A percentile compares a stretch with the other conserved stretches of the same genome.
These are phyloP conservation scores for Marchantia polymorpha DNA, from an alignment of 225 moss, liverwort and hornwort genomes.

Conservation along the genomic window DNA sequence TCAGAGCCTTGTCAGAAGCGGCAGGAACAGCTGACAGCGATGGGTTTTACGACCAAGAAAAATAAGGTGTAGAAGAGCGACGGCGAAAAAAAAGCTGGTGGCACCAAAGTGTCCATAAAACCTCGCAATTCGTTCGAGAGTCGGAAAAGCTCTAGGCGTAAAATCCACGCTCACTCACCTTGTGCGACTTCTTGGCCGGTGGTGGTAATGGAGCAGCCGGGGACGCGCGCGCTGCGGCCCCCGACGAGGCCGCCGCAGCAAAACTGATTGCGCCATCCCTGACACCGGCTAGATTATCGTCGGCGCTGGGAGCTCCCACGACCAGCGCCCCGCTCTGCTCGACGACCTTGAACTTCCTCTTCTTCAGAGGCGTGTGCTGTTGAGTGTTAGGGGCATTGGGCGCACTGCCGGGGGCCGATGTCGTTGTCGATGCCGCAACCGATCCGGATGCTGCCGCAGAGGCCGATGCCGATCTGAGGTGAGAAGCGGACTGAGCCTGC, in stretches of 20 bases:
- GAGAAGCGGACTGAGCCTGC: conserved; percentile 27
- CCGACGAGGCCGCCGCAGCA: conserved; percentile 11
- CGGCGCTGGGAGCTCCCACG: conserved; percentile 10
- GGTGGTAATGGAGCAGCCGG: conserved; percentile 42
- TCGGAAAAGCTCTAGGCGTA: neutral
- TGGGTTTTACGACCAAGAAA: too few relatives aligned
- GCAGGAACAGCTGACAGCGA: too few relatives aligned
- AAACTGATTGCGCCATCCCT: conserved; percentile 8
- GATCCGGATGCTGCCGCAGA: conserved; percentile 30
- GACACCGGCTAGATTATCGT: neutral
- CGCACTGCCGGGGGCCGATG: conserved; percentile 24
- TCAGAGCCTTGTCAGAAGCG: too few relatives aligned
- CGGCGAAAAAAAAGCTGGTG: neutral
- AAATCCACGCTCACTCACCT: conserved; percentile 43
- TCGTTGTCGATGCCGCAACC: conserved; percentile 21
- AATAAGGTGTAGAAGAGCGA: too few relatives aligned
- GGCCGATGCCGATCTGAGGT: conserved; percentile 50
- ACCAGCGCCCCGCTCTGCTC: conserved; percentile 59
- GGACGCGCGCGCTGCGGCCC: conserved; percentile 26
- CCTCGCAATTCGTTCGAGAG: neutral
- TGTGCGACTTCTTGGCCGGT: conserved; percentile 75
- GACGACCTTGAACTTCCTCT: conserved; percentile 96
- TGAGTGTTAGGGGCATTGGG: conserved; percentile 33
- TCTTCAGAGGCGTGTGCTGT: conserved; percentile 79
- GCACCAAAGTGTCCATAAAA: neutral